These are phyloP conservation scores for Mucor irregularis DNA, from an alignment of 371 early-diverging fungal genomes.

Conservation along the genomic window DNA sequence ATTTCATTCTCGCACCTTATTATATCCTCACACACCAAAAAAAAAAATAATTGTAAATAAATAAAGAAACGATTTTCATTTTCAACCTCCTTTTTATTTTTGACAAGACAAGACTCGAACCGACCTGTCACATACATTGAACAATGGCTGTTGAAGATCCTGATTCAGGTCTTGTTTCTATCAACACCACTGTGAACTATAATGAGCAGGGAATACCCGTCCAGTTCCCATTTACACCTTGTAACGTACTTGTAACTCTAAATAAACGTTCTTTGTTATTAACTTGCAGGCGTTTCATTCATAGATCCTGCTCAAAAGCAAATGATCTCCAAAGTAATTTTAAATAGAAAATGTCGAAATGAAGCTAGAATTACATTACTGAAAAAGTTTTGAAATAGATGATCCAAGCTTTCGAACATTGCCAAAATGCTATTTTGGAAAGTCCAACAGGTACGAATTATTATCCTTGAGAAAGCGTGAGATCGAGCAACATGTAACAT, in stretches of 20 bases:
- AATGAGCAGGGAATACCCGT: constrained; percentile 31
- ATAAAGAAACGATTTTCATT: too few relatives aligned
- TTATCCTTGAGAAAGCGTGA: too few relatives aligned
- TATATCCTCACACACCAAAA: too few relatives aligned
- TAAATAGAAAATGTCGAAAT: neutral
- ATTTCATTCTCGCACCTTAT: too few relatives aligned
- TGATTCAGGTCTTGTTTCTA: neutral
- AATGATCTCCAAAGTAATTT: constrained; percentile 42
- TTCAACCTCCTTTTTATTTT: too few relatives aligned
- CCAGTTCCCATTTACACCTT: constrained; percentile 55
- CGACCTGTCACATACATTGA: too few relatives aligned
- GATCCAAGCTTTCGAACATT: constrained; percentile 45
- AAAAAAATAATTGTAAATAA: too few relatives aligned
- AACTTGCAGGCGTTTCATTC: too few relatives aligned
- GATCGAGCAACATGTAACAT: too few relatives aligned
- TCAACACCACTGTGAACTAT: neutral
- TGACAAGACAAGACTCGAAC: too few relatives aligned
- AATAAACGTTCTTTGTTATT: neutral
- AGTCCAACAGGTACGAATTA: constrained; percentile 55
- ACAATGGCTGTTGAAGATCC: neutral
- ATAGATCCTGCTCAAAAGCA: constrained; percentile 55
- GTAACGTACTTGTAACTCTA: constrained; percentile 20
- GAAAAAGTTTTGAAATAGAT: constrained; percentile 46
- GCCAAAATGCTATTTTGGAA: constrained; percentile 54
- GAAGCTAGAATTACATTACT: too few relatives aligned